Evolutionary conservation across 2,329 filamentous ascomycete genomes (phyloP).

Genomic region (Botrytis cinerea): DNA sequence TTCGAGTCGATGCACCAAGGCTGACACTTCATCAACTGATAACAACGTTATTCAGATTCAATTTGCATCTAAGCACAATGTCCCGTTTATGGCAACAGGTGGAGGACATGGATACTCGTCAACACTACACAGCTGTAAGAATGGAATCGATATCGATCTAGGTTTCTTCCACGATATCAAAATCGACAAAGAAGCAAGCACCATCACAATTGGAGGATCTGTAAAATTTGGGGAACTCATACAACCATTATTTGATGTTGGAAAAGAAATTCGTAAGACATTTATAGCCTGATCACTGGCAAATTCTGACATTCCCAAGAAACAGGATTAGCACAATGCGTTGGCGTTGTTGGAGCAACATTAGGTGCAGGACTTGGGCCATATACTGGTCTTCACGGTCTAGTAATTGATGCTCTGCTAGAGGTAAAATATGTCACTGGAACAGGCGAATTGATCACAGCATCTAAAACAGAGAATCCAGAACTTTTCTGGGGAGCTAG

Average conservation of each 20-base stretch:
- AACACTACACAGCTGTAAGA: slow-evolving; percentile 34
- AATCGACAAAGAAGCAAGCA: slow-evolving; percentile 34
- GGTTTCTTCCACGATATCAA: slow-evolving; percentile 37
- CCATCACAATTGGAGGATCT: slow-evolving; percentile 25
- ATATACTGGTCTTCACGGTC: neutral
- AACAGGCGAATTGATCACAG: neutral
- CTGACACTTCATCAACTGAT: neutral
- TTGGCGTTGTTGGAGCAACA: neutral
- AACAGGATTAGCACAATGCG: neutral
- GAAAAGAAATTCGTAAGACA: slow-evolving; percentile 12
- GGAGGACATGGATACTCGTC: slow-evolving; percentile 42
- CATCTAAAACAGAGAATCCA: neutral
- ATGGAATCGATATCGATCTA: slow-evolving; percentile 42
- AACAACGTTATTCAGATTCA: neutral
- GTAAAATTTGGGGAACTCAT: neutral
- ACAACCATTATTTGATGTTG: slow-evolving; percentile 11
- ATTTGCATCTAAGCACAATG: slow-evolving; percentile 23
- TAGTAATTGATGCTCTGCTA: neutral
- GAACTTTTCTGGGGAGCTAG: neutral
- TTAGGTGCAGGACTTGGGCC: neutral
- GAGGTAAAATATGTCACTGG: neutral
- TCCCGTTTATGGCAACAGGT: slow-evolving; percentile 43
- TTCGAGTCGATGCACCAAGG: neutral
- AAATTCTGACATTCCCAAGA: neutral
- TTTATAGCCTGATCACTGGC: neutral